Percentiles rank a stretch among this genome's conserved stretches.
These are phyloP conservation scores for Eutrema heterophyllum DNA, from an alignment of 345 rosid genomes.

Conservation along the genomic window DNA sequence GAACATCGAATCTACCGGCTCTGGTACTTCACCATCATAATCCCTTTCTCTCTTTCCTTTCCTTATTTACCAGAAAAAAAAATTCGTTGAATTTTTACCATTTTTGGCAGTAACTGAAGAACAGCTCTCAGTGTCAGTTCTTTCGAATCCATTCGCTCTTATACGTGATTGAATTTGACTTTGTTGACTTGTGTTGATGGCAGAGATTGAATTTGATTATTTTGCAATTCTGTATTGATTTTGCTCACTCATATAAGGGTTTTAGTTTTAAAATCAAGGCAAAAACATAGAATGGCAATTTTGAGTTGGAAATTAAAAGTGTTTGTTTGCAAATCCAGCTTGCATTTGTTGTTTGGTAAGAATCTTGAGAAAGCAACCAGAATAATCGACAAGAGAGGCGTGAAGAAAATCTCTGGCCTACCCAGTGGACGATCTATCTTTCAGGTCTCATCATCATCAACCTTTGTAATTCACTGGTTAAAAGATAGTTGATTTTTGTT, in stretches of 20 bases:
- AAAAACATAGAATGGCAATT: not conserved
- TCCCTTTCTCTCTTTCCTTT: not conserved
- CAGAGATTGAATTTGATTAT: too few relatives aligned
- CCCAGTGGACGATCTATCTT: constrained; percentile 78
- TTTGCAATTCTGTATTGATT: too few relatives aligned
- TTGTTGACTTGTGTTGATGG: too few relatives aligned
- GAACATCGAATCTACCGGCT: constrained; percentile 46
- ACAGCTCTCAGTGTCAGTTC: constrained; percentile 67
- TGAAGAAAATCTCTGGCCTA: constrained; percentile 63
- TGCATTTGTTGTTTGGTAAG: constrained; percentile 87
- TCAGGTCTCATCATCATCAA: constrained; percentile 43
- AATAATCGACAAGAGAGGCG: constrained; percentile 72
- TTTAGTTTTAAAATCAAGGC: too few relatives aligned
- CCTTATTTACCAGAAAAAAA: not conserved
- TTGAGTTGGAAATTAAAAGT: not conserved
- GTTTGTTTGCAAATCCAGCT: constrained; percentile 33
- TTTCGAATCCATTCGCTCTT: not conserved
- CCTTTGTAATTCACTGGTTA: not conserved
- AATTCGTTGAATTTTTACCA: not conserved
- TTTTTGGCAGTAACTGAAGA: constrained; percentile 59
- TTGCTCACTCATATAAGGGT: too few relatives aligned
- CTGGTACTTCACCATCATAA: constrained; percentile 31
- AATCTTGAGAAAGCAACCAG: constrained; percentile 77
- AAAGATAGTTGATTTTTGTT: not conserved
- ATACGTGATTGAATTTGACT: not conserved